Conservation (phyloP, 345 rosid species). For the Gossypium stocksii region DNA sequence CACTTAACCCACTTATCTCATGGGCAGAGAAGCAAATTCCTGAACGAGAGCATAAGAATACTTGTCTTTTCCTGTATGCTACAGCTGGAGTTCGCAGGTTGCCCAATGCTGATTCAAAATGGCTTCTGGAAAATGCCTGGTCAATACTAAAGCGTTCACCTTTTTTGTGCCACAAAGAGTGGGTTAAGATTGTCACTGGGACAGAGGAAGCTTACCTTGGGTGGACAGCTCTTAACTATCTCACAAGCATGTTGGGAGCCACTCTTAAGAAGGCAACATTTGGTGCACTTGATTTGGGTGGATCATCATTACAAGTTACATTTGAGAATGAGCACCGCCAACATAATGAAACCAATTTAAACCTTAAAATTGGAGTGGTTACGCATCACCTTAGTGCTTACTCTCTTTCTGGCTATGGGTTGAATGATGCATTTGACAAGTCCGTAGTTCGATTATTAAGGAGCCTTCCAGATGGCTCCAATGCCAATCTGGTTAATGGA, state of each 20-base stretch:
- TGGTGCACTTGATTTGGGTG: slow-evolving; percentile 98
- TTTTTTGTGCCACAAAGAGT: slow-evolving; percentile 64
- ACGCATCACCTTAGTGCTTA: slow-evolving; percentile 88
- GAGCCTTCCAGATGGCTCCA: slow-evolving; percentile 37
- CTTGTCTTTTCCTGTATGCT: slow-evolving; percentile 86
- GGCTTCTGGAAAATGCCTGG: slow-evolving; percentile 89
- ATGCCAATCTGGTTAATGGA: slow-evolving; percentile 42
- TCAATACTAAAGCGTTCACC: slow-evolving; percentile 72
- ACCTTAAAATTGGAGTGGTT: slow-evolving; percentile 72
- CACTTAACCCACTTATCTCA: slow-evolving; percentile 70
- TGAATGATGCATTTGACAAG: slow-evolving; percentile 96
- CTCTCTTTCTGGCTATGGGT: slow-evolving; percentile 95
- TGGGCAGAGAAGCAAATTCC: slow-evolving; percentile 98
- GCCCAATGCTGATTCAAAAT: slow-evolving; percentile 69
- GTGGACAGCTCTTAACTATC: slow-evolving; percentile 94
- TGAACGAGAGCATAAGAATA: slow-evolving; percentile 60
- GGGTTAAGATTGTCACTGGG: slow-evolving; percentile 85
- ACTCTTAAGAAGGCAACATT: slow-evolving; percentile 68
- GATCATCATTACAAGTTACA: slow-evolving; percentile 97
- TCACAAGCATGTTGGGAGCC: slow-evolving; percentile 56
- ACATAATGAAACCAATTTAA: slow-evolving; percentile 56
- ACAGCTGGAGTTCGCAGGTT: slow-evolving; percentile 97
- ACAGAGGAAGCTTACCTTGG: slow-evolving; percentile 94
- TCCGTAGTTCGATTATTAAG: slow-evolving; percentile 64
- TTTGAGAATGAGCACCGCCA: slow-evolving; percentile 65